Evolutionary conservation across 2,329 filamentous ascomycete genomes (phyloP).

Genomic region (Colletotrichum euphorbiae): DNA sequence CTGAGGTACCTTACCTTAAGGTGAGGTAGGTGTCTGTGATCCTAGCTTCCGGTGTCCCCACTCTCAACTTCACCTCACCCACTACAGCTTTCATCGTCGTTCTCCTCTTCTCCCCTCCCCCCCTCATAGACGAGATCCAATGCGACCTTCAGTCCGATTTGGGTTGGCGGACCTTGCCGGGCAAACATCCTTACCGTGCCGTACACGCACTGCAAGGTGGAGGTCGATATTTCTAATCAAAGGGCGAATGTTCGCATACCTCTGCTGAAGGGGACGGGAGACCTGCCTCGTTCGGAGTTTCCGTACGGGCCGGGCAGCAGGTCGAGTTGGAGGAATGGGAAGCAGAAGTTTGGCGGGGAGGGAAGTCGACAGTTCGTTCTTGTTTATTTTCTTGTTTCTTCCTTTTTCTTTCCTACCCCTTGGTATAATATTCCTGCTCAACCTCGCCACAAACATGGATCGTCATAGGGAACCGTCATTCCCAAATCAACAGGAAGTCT

Average conservation of each 20-base stretch:
- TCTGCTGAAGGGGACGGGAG: too few relatives aligned
- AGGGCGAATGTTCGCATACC: neutral
- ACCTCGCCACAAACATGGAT: conserved; percentile 19
- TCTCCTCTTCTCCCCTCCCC: neutral
- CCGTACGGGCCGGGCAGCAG: too few relatives aligned
- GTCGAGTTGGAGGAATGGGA: too few relatives aligned
- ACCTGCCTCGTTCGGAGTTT: too few relatives aligned
- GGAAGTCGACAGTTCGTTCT: conserved; percentile 13
- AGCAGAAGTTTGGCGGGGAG: too few relatives aligned
- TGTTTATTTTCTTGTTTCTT: conserved; percentile 16
- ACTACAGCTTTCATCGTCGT: neutral
- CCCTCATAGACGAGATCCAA: neutral
- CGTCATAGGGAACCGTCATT: neutral
- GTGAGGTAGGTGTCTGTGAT: too few relatives aligned
- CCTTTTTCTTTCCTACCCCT: conserved; percentile 30
- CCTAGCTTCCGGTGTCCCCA: conserved; percentile 10
- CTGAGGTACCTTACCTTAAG: too few relatives aligned
- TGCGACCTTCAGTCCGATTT: neutral
- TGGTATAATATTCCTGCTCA: conserved; percentile 6
- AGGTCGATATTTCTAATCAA: neutral
- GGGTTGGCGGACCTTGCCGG: neutral
- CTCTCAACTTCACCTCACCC: conserved; percentile 19
- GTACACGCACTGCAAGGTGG: neutral
- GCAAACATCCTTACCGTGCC: neutral
- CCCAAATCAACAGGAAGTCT: conserved; percentile 17